Evolutionary conservation across 257 asterid species (phyloP), one percentile per base, ranked within the genome.

Genomic region (Solanum piurae): DNA sequence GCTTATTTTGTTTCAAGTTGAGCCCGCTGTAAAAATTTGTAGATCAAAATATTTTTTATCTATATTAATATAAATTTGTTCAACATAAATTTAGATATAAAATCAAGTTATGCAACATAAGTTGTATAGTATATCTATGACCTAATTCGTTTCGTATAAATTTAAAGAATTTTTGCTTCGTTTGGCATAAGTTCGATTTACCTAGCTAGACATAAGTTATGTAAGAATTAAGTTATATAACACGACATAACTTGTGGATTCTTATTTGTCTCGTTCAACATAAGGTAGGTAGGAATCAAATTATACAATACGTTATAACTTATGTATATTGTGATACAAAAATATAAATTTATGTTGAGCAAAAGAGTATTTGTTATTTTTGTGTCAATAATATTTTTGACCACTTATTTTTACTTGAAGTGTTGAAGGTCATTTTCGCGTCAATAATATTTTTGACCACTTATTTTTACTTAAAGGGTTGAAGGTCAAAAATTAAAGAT

Each of bases 381-480:
- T 0, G 1, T 5, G 60, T 12, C 16, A 11, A 44, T 9, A 11
- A 44, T 12, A 44, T 13, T 12, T 46, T 46, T 12, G 0, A 13
- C 18, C 20, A 5, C 55, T 13, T 46, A 4, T 13, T 10, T 46
- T 46, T 46, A 40, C 44, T 9, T 40, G 2, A 46, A 46, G 58
- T 14, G 7, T 5, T 46, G 20, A 4, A 46, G 0, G 2, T 55
- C 1, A 55, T 52, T 20, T 49, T 0, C 0, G 1, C 5, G 3
- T 49, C 21, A 49, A 49, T 52, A 16, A 52, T 52, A 52, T 52
- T 52, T 52, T 52, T 52, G 4, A 52, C n/a, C 9, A 52, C 23
- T 52, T 52, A 52, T 16, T 16, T 52, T 52, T 52, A 52, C 8
- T 49, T 58, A 7, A 3, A 60, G 29, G 0, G 29, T 9, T 60